Conservation (phyloP, 2,329 filamentous ascomycete species). For the Epichloe uncinata region DNA sequence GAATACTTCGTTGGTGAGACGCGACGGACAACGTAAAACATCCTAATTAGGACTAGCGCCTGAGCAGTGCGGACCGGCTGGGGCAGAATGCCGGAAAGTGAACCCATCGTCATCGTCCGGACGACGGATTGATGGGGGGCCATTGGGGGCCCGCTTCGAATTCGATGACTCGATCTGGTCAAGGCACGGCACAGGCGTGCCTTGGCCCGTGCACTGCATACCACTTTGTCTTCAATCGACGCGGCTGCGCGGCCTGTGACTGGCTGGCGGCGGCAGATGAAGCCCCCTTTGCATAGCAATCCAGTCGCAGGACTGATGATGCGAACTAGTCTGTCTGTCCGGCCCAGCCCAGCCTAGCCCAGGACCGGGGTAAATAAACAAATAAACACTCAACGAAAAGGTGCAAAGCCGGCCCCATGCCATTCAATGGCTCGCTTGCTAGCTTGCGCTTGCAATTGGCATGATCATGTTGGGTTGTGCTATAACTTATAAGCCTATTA, state of each 20-base stretch:
- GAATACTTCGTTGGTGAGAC: not conserved
- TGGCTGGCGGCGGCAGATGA: not conserved
- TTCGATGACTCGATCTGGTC: not conserved
- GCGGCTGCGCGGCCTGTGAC: not conserved
- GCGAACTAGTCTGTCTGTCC: too few relatives aligned
- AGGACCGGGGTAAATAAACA: conserved; percentile 2
- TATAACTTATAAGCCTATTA: too few relatives aligned
- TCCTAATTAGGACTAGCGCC: not conserved
- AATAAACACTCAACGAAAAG: not conserved
- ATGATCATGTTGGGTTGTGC: too few relatives aligned
- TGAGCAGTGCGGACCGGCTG: not conserved
- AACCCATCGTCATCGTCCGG: conserved; percentile 1
- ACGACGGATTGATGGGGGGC: not conserved
- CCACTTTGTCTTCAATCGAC: conserved; percentile 1
- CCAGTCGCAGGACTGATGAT: not conserved
- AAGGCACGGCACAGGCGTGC: not conserved
- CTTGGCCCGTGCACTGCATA: not conserved
- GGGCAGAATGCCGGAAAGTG: not conserved
- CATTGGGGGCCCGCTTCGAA: not conserved
- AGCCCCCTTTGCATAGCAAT: not conserved
- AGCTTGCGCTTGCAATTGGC: too few relatives aligned
- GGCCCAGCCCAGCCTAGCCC: not conserved
- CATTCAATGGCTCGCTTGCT: not conserved
- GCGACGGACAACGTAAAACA: not conserved
- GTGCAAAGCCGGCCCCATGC: not conserved